Percentiles rank a stretch among this genome's conserved stretches.
These are phyloP conservation scores for Hemileia vastatrix DNA, from an alignment of 1,284 basidiomycete species.

Conservation along the genomic window DNA sequence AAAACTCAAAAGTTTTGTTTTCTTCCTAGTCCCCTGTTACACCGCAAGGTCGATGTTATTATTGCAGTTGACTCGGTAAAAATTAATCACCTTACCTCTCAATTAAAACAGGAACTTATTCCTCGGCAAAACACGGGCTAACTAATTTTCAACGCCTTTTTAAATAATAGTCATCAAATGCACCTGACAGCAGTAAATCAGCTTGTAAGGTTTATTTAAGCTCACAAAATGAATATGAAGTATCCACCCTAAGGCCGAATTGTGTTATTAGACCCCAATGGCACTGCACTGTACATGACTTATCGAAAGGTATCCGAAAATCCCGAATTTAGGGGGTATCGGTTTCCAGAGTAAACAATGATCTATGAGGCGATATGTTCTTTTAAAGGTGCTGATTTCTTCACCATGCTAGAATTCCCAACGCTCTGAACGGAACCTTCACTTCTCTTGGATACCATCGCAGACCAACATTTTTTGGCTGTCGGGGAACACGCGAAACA, in stretches of 20 bases:
- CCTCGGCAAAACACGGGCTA: too few relatives aligned
- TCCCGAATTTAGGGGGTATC: constrained; percentile 11
- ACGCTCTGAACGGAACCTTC: constrained; percentile 16
- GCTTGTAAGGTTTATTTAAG: too few relatives aligned
- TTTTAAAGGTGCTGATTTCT: background rate
- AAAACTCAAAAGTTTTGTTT: too few relatives aligned
- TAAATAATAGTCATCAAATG: too few relatives aligned
- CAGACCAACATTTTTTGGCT: constrained; percentile 18
- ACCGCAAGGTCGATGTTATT: constrained; percentile 17
- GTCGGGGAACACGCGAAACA: background rate
- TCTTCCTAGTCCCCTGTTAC: constrained; percentile 19
- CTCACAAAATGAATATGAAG: too few relatives aligned
- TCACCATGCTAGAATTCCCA: constrained; percentile 11
- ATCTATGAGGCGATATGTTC: background rate
- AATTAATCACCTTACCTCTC: too few relatives aligned
- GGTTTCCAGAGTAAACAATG: constrained; percentile 5
- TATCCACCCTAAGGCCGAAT: too few relatives aligned
- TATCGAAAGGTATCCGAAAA: constrained; percentile 7
- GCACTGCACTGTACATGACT: constrained; percentile 12
- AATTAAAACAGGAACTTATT: too few relatives aligned
- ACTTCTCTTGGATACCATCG: constrained; percentile 6
- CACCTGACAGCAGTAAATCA: too few relatives aligned
- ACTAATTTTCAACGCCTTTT: too few relatives aligned
- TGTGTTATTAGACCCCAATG: constrained; percentile 20
- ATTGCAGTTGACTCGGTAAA: constrained; percentile 19